These are phyloP conservation scores for Ichthyophthirius multifiliis DNA, from an alignment of 169 alveolate genomes.

Conservation along the genomic window DNA sequence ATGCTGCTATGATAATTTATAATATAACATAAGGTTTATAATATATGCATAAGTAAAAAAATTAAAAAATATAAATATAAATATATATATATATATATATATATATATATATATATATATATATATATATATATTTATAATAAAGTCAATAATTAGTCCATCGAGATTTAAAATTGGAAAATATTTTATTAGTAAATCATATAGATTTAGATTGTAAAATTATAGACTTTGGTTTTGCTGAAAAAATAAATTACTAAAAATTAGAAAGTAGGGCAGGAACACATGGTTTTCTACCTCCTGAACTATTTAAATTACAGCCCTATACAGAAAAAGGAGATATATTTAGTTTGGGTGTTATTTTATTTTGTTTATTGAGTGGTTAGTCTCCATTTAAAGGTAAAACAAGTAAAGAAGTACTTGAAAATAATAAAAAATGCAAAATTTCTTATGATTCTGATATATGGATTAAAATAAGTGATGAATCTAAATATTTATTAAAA, in stretches of 20 bases:
- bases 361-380: constrained; percentile 31
- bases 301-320: constrained; percentile 21
- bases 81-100: no score
- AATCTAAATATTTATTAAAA: neutral
- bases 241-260: constrained; percentile 13
- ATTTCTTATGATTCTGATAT: neutral
- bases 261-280: constrained; percentile 28
- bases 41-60: constrained; percentile 20
- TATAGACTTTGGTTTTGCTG: constrained; percentile 44
- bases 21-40: constrained; percentile 9
- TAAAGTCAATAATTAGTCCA: constrained; percentile 27
- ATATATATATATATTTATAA: no score
- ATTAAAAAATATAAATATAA: no score
- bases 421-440: constrained; percentile 39
- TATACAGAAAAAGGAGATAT: constrained; percentile 35
- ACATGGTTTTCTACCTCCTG: constrained; percentile 36
- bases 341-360: constrained; percentile 36
- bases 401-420: constrained; percentile 36
- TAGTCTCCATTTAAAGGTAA: constrained; percentile 40
- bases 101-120: no score
- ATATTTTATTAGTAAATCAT: constrained; percentile 8
- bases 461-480: neutral
- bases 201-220: constrained; percentile 11
- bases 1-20: constrained; percentile 6
- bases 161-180: constrained; percentile 44